phyloP scores from a whole-genome alignment of 352 stramenopile species.

The Globisporangium recalcitrans region DNA sequence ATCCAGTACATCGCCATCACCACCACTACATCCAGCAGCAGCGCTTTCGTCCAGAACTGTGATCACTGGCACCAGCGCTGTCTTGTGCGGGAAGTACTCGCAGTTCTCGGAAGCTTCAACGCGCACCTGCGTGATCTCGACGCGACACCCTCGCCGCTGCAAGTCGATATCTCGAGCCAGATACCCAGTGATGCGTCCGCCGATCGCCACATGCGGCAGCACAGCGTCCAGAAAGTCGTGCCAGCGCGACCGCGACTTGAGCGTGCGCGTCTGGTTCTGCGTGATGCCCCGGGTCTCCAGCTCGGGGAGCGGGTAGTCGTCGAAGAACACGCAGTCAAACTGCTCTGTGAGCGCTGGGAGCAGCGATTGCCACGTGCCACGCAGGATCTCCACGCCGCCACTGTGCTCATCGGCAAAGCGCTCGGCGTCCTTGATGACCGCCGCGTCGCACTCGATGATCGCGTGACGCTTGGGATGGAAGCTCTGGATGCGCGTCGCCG shows the following conservation, averaged over 20 bases:
- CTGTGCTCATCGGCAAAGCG: slow-evolving; percentile 35
- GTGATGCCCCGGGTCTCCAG: slow-evolving; percentile 24
- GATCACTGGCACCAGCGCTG: slow-evolving; percentile 59
- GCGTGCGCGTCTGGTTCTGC: slow-evolving; percentile 11
- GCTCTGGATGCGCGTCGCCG: slow-evolving; percentile 61
- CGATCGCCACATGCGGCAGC: slow-evolving; percentile 37
- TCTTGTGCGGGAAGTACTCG: slow-evolving; percentile 60
- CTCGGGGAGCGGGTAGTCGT: slow-evolving; percentile 74
- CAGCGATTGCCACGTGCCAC: slow-evolving; percentile 64
- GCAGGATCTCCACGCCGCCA: slow-evolving; percentile 38
- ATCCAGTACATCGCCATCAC: background rate
- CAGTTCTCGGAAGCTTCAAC: slow-evolving; percentile 44
- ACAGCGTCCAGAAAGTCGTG: slow-evolving; percentile 61
- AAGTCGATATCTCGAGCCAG: slow-evolving; percentile 52
- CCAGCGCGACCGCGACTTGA: slow-evolving; percentile 41
- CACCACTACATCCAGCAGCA: background rate
- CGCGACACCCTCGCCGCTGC: slow-evolving; percentile 31
- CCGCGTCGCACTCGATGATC: slow-evolving; percentile 77
- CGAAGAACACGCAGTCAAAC: slow-evolving; percentile 82
- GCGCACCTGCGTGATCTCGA: slow-evolving; percentile 24
- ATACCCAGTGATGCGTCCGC: slow-evolving; percentile 65
- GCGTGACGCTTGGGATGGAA: slow-evolving; percentile 48
- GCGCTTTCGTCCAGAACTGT: slow-evolving; percentile 33
- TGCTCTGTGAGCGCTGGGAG: slow-evolving; percentile 34
- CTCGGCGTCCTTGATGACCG: slow-evolving; percentile 39